Conservation (phyloP, 1,139 yeast genomes). For the Taiozyma sp. region DNA sequence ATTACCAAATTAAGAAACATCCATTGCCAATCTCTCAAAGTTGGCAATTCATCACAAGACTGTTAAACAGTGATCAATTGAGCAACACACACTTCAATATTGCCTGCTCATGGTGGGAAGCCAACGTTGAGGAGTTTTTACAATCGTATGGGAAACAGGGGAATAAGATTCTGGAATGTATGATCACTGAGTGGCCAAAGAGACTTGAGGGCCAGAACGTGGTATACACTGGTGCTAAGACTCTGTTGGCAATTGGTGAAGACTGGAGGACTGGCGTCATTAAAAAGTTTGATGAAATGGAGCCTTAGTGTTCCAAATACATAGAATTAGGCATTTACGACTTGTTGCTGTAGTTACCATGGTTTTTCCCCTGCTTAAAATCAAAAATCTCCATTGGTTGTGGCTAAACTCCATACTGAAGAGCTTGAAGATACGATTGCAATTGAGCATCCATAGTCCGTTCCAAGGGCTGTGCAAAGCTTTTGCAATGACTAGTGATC, state of each 20-base stretch:
- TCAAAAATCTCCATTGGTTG: too few relatives aligned
- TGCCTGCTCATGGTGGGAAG: conserved; percentile 91
- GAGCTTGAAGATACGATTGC: background rate
- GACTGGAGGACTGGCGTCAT: conserved; percentile 58
- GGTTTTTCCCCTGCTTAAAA: too few relatives aligned
- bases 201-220: conserved; percentile 40
- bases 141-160: conserved; percentile 67
- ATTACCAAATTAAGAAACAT: conserved; percentile 32
- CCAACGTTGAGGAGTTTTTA: conserved; percentile 55
- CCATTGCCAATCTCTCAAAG: conserved; percentile 48
- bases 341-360: background rate
- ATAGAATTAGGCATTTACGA: background rate
- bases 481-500: background rate
- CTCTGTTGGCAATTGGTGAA: conserved; percentile 71
- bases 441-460: background rate
- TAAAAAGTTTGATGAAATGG: conserved; percentile 50
- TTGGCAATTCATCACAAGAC: conserved; percentile 74
- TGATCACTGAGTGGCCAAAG: conserved; percentile 47
- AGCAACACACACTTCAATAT: conserved; percentile 70
- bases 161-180: conserved; percentile 46
- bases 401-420: background rate
- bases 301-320: conserved; percentile 22
- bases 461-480: background rate
- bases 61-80: conserved; percentile 52
- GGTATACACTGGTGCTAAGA: conserved; percentile 66